Percentiles rank a stretch among this genome's conserved stretches.
These are phyloP conservation scores for Stromatinia cepivora DNA, from an alignment of 2,329 filamentous ascomycete genomes.

Conservation along the genomic window DNA sequence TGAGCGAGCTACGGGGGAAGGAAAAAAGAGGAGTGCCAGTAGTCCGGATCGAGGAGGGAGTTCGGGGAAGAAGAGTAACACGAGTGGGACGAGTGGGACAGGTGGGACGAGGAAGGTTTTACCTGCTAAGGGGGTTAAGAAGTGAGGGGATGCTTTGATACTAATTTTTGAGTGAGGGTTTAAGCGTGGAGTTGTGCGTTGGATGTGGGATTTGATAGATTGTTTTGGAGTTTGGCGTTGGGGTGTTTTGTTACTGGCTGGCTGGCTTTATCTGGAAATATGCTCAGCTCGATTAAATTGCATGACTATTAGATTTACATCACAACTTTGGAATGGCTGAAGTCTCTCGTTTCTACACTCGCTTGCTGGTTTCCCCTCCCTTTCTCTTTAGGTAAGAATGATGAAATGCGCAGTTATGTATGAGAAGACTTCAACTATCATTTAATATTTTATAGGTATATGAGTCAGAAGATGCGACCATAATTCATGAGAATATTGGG, in stretches of 20 bases:
- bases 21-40: not conserved
- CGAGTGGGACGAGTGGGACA: no score
- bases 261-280: not conserved
- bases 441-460: no score
- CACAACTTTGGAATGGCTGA: fast-evolving
- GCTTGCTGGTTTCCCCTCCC: not conserved
- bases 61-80: not conserved
- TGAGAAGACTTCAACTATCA: not conserved
- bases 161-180: no score
- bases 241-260: not conserved
- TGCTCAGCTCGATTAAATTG: not conserved
- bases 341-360: not conserved
- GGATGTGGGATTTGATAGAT: not conserved
- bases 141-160: not conserved
- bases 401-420: not conserved
- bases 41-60: not conserved
- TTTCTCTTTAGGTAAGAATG: not conserved
- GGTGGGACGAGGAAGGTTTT: not conserved
- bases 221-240: not conserved
- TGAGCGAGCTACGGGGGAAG: not conserved
- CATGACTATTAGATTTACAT: not conserved
- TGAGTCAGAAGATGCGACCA: no score
- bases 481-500: not conserved
- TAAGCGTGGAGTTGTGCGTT: not conserved
- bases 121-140: not conserved